Conservation (phyloP, 2,329 filamentous ascomycete genomes). For the Colletotrichum scovillei region DNA sequence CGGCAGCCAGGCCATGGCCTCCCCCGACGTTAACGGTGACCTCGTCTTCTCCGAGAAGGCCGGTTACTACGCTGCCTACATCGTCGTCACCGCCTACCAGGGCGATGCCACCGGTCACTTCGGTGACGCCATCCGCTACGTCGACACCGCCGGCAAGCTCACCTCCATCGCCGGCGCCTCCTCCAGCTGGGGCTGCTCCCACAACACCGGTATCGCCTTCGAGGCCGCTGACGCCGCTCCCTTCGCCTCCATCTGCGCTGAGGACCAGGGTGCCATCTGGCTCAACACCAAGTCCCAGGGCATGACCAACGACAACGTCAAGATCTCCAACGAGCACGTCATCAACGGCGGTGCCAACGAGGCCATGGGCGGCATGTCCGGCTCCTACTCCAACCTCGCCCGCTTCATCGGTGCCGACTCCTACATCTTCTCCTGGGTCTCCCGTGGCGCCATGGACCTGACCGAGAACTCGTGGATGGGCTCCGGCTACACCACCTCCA, state of each 20-base stretch:
- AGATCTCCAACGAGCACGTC: slow-evolving; percentile 71
- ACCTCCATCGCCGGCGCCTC: slow-evolving; percentile 63
- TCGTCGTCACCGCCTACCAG: slow-evolving; percentile 69
- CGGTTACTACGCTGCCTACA: slow-evolving; percentile 70
- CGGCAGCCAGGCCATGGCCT: slow-evolving; percentile 56
- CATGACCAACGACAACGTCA: slow-evolving; percentile 64
- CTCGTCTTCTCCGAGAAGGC: slow-evolving; percentile 68
- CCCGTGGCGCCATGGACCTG: slow-evolving; percentile 67
- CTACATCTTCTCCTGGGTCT: slow-evolving; percentile 73
- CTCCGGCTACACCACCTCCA: slow-evolving; percentile 60
- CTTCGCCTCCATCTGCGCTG: slow-evolving; percentile 69
- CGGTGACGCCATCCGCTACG: slow-evolving; percentile 61
- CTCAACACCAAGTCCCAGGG: slow-evolving; percentile 69
- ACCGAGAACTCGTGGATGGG: slow-evolving; percentile 69
- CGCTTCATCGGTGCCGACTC: slow-evolving; percentile 61
- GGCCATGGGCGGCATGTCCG: slow-evolving; percentile 72
- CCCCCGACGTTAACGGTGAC: slow-evolving; percentile 72
- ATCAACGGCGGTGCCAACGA: slow-evolving; percentile 70
- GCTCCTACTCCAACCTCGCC: slow-evolving; percentile 68
- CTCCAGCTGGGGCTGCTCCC: slow-evolving; percentile 70
- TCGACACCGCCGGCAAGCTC: slow-evolving; percentile 62
- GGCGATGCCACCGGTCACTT: slow-evolving; percentile 66
- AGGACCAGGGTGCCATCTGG: slow-evolving; percentile 74
- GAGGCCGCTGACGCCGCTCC: slow-evolving; percentile 69
- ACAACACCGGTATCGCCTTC: slow-evolving; percentile 74